Percentiles rank a stretch among this genome's conserved stretches.
Conservation (phyloP, 352 stramenopile species). For the Elongisporangium senticosum region DNA sequence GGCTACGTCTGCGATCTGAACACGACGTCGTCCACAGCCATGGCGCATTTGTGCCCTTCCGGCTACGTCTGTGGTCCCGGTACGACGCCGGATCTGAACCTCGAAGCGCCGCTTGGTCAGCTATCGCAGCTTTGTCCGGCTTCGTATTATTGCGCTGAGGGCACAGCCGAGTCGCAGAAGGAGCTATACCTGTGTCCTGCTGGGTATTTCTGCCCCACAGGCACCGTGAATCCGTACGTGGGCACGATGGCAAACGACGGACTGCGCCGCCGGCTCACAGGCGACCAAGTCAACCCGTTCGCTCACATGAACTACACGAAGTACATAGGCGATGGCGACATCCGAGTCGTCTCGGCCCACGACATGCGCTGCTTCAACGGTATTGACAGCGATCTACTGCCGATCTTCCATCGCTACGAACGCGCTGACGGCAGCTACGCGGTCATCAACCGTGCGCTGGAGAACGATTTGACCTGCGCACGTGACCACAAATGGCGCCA, state of each 20-base stretch:
- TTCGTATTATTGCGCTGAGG: constrained; percentile 85
- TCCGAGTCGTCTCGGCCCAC: constrained; percentile 85
- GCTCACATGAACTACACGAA: constrained; percentile 67
- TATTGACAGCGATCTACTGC: constrained; percentile 73
- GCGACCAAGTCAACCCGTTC: constrained; percentile 71
- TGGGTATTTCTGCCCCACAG: constrained; percentile 95
- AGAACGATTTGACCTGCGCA: constrained; percentile 79
- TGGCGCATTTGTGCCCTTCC: constrained; percentile 74
- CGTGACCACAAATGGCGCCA: constrained; percentile 94
- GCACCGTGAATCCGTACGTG: constrained; percentile 83
- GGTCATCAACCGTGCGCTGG: constrained; percentile 58
- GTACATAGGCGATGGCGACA: constrained; percentile 87
- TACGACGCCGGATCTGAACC: constrained; percentile 90
- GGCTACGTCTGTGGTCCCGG: constrained; percentile 93
- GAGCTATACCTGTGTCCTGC: constrained; percentile 72
- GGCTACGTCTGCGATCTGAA: constrained; percentile 93
- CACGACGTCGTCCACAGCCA: constrained; percentile 79
- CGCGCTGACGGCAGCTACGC: constrained; percentile 9
- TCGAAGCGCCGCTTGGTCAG: constrained; percentile 87
- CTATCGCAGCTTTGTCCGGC: constrained; percentile 86
- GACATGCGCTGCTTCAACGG: constrained; percentile 89
- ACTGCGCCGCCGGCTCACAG: constrained; percentile 62
- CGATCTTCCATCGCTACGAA: constrained; percentile 33
- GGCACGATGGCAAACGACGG: constrained; percentile 90
- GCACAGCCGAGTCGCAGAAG: constrained; percentile 83